Evolutionary conservation across 805 yeast genomes (phyloP), one percentile per base, ranked within the genome.

Genomic region (Tetrapisispora fleetii): DNA sequence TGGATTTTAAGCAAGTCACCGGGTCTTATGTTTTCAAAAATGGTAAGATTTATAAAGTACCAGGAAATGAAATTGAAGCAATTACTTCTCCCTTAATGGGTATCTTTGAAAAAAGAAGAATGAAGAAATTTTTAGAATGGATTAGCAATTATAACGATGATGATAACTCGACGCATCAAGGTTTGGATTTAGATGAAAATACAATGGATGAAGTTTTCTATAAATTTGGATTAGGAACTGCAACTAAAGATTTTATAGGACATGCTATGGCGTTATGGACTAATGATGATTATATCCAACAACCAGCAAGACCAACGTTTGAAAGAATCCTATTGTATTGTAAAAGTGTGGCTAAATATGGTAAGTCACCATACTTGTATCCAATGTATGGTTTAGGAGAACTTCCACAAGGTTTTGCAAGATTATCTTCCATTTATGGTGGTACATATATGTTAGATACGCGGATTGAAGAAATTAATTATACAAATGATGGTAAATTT

Each of bases 211-310:
- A 88, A 59, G 83, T 93, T 33, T 93, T 85, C 68, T 77, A 78
- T 62, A 83, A 91, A 65, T 93, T 82, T 62, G 96, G 98, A 7
- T 77, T 93, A 48, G 96, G 93, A 59, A 77, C 79, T 48, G 96
- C 97, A 35, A 90, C 98, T 19, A 84, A 87, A 63, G 98, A 93
- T 67, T 93, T 93, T 61, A 86, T 95, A 56, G 99, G 99, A 39
- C 99, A 93, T 67, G 95, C 99, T 4, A 93, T 93, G 99, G 99
- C 97, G 13, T 76, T 93, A 52, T 90, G 95, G 84, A 78, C 93
- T 18, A 90, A 87, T 60, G 99, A 93, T 62, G 90, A 84, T 48
- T 93, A 93, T 66, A 71, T 93, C 62, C 76, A 74, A 52, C 81
- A 86, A 67, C 96, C 96, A 11, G 96, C 96, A 7, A 78, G 96